Base-by-base conservation (phyloP, 768 basidiomycete genomes). In the Macrolepiota dolichaula region DNA sequence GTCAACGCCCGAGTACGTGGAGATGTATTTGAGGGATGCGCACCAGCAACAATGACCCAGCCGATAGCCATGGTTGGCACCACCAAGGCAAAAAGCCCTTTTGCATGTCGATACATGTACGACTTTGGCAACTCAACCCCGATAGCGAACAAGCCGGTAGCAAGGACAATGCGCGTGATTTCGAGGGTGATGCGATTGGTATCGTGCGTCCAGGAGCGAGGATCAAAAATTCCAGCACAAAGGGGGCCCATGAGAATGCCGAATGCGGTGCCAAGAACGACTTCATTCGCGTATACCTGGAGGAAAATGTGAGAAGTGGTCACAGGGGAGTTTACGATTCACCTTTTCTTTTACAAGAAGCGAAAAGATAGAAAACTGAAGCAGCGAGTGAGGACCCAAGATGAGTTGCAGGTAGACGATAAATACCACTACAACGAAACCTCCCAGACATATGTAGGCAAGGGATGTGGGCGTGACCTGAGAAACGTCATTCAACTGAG, bases 111-210 rank as follows among this genome's bases (percentile, higher is more conserved):
- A 24, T 79, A 78, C 81, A 98, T 85, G 76, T 98, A 98, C 0
- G 86, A 83, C 59, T 84, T 79, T 0, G 96, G 96, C 37, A 98
- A 79, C 71, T 99, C 96, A 25, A 96, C 93, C 2, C 96, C 96
- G 35, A 98, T 93, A 6, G 96, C 92, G 68, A 99, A 99, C 1
- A 98, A 84, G 29, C 94, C 92, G 1, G 91, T 88, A 2, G 89
- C 96, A 49, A 99, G 89, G 54, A 97, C 91, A 35, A 97, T 74
- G 7, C 95, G 82, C 76, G 88, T 95, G n/a, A 96, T 76, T 72
- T 96, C 95, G 19, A 75, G 72, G 1, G 96, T 98, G 61, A 99
- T 84, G 2, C 76, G 71, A 67, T 83, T 79, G 36, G 77, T 68
- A 13, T 73, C 66, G 2, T 69, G 35, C 19, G 81, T 82, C 94